Evolutionary conservation across 1,284 basidiomycete genomes (phyloP), one percentile per base, ranked within the genome.

Genomic region (Ganoderma sinense): DNA sequence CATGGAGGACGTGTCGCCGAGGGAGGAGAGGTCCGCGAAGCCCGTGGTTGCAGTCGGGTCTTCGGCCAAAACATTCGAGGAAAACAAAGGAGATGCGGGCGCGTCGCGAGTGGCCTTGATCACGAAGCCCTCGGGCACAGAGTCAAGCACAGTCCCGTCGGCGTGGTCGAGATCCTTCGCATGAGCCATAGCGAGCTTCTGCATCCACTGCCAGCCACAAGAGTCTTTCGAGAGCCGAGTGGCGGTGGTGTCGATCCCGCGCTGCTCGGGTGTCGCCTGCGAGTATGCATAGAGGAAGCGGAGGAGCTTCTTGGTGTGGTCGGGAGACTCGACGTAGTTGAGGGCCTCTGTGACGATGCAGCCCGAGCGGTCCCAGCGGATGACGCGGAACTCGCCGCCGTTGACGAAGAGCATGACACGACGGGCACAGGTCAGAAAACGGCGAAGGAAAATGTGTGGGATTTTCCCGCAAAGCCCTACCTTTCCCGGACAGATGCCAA

Each of bases 341-440:
- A 65, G 8, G 1, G 60, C 48, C 7, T 66, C 59, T 14, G 56
- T 68, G 53, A 64, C 64, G 23, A 72, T 55, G 5, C 55, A 41
- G 43, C 66, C 71, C 13, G 71, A 64, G 4, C 69, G 23, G 51
- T 73, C 71, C 71, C 71, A 73, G 23, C 69, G 71, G 26, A 68
- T 31, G 33, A 68, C 31, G 6, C 71, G 71, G 41, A 66, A 43
- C 23, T n/a, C 31, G 5, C n/a, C 26, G 36, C 67, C 67, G 41
- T 63, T 66, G n/a, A 73, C 41, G 10, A 69, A 61, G 48, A 73
- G 60, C 33, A 45, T 33, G 62, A 33, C n/a, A n/a, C n/a, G n/a
- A n/a, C n/a, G n/a, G n/a, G n/a, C n/a, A n/a, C n/a, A n/a, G n/a
- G n/a, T n/a, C n/a, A n/a, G n/a, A n/a, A n/a, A n/a, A n/a, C n/a